Conservation (phyloP, 495 filamentous ascomycete species). For the Aspergillus olivimuriae region DNA sequence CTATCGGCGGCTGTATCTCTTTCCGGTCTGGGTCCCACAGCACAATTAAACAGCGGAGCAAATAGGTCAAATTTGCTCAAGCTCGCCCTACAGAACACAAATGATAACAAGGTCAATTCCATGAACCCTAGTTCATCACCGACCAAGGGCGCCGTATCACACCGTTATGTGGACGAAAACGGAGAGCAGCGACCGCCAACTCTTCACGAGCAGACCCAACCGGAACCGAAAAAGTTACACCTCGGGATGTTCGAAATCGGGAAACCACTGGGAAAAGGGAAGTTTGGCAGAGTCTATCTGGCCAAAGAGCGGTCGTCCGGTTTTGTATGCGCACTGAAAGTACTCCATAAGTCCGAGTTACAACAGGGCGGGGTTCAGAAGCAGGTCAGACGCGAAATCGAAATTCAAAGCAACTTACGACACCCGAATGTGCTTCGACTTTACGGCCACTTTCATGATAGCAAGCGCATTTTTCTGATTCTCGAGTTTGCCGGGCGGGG, state of each 20-base stretch:
- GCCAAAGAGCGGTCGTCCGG: conserved; percentile 82
- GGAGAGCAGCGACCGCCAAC: conserved; percentile 47
- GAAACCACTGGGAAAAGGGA: conserved; percentile 91
- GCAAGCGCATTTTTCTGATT: conserved; percentile 91
- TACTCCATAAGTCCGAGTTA: conserved; percentile 90
- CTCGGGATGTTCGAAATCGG: conserved; percentile 99
- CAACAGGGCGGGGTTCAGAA: conserved; percentile 92
- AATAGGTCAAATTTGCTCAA: conserved; percentile 70
- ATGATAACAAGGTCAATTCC: conserved; percentile 47
- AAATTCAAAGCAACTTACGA: conserved; percentile 93
- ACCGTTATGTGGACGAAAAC: conserved; percentile 50
- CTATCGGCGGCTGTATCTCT: conserved; percentile 45
- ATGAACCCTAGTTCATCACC: conserved; percentile 31
- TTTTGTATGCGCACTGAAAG: conserved; percentile 96
- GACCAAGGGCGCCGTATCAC: conserved; percentile 29
- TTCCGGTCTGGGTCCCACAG: conserved; percentile 44
- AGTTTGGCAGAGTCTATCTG: conserved; percentile 94
- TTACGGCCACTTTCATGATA: conserved; percentile 96
- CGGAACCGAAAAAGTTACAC: conserved; percentile 70
- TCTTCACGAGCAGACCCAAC: conserved; percentile 57
- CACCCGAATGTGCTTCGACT: conserved; percentile 94
- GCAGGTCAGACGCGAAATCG: conserved; percentile 93
- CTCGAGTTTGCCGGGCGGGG: conserved; percentile 93
- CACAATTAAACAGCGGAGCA: conserved; percentile 51
- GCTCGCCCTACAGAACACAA: conserved; percentile 71